Evolutionary conservation across 2,329 filamentous ascomycete genomes (phyloP), one percentile per base, ranked within the genome.

Genomic region (Exophiala sp.): DNA sequence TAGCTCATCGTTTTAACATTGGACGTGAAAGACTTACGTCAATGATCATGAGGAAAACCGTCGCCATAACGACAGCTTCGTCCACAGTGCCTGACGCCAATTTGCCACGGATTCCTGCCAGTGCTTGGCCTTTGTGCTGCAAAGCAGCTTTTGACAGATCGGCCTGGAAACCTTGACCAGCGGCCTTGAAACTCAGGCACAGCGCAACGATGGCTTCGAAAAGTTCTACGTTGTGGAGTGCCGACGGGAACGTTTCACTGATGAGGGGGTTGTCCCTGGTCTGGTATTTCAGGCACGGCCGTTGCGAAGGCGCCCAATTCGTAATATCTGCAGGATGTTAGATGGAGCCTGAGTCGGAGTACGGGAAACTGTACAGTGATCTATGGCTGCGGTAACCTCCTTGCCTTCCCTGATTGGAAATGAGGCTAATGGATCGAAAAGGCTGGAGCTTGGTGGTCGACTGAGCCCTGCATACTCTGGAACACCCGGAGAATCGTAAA

Each of bases 31-130:
- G 13, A 50, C 50, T 34, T 46, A 53, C 53, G 21, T 56, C 53
- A 34, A 48, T 56, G n/a, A 56, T 56, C 53, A 56, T 56, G 18
- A 56, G 47, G 21, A 56, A 52, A 9, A 56, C 47, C 2, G 53
- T 56, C 16, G 53, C 50, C 19, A 56, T 35, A 22, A 56, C 48
- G 19, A 56, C 43, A 34, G 50, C 53, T 18, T 56, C 50, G 37
- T 56, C 53, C 3, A 56, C 43, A 14, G 27, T 30, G 13, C 53
- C 53, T 4, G 43, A 50, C 13, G 22, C 42, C 40, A 56, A 37
- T 30, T 53, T 53, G 6, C 14, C 30, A 11, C 53, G 18, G 7
- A 56, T 53, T 21, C 39, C 50, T 10, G 44, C 39, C 23, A 56
- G 34, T 10, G 53, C 50, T 23, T 48, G 46, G 16, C 46, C 49